Evolutionary conservation across 106 monocot genomes (phyloP).

Genomic region (Dioscorea alata): DNA sequence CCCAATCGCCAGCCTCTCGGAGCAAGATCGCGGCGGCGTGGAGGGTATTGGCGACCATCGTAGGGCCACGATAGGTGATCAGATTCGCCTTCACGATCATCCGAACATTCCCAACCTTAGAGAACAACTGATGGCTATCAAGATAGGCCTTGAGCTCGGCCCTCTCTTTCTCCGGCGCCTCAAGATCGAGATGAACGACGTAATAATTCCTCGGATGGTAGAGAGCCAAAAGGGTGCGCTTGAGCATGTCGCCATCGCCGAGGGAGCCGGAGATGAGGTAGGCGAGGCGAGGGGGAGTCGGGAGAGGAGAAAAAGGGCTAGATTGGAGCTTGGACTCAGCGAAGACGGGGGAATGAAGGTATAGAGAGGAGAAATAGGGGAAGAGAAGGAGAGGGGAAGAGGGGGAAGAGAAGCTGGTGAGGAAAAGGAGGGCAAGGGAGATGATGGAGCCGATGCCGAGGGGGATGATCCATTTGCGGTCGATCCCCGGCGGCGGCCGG

Average conservation of each 20-base stretch:
- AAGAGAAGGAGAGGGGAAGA: conserved; percentile 4
- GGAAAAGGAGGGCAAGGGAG: conserved; percentile 30
- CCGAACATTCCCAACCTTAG: conserved; percentile 42
- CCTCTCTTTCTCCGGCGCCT: not conserved
- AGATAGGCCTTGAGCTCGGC: conserved; percentile 32
- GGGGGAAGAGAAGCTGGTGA: conserved; percentile 28
- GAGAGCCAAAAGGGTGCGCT: conserved; percentile 47
- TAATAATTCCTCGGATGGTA: conserved; percentile 75
- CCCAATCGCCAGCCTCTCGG: conserved; percentile 52
- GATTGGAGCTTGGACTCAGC: conserved; percentile 58
- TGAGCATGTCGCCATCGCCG: conserved; percentile 47
- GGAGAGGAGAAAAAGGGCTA: not conserved
- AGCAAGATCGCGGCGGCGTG: conserved; percentile 75
- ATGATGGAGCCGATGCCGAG: conserved; percentile 18
- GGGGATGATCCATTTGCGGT: conserved; percentile 37
- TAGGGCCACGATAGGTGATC: conserved; percentile 69
- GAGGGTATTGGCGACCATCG: conserved; percentile 85
- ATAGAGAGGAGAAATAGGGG: conserved; percentile 11
- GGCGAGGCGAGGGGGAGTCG: conserved; percentile 49
- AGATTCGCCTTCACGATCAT: conserved; percentile 64
- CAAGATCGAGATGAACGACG: conserved; percentile 68
- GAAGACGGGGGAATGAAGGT: conserved; percentile 22
- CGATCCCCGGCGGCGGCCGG: conserved; percentile 2
- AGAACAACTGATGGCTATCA: conserved; percentile 37
- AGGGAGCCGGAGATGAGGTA: conserved; percentile 79